Evolutionary conservation across 2,329 filamentous ascomycete genomes (phyloP).

Genomic region (Neofusicoccum cordaticola): DNA sequence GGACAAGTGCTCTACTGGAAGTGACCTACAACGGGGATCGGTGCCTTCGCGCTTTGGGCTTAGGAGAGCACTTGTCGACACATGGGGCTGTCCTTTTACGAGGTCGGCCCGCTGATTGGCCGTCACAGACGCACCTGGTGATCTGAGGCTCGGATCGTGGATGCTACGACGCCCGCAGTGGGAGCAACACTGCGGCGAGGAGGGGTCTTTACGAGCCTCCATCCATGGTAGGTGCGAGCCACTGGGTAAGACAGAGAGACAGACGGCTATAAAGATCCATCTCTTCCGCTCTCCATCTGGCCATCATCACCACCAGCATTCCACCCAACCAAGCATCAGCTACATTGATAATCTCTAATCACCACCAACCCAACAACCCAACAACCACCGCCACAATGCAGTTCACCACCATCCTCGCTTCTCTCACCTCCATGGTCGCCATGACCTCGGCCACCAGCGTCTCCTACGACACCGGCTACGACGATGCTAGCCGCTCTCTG

Average conservation of each 20-base stretch:
- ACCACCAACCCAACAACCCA: neutral
- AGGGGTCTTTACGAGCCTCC: conserved; percentile 1
- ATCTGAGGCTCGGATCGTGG: conserved; percentile 12
- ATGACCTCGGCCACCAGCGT: conserved; percentile 40
- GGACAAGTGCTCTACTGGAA: neutral
- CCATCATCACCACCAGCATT: conserved; percentile 9
- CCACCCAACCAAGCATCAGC: neutral
- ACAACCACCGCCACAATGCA: conserved; percentile 16
- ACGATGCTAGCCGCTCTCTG: conserved; percentile 57
- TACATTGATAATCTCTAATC: neutral
- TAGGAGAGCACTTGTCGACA: neutral
- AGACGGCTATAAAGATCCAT: neutral
- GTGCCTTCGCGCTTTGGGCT: neutral
- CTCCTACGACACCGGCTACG: conserved; percentile 71
- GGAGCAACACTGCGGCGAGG: neutral
- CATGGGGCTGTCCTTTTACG: neutral
- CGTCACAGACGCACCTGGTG: neutral
- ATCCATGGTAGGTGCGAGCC: neutral
- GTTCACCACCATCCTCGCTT: conserved; percentile 17
- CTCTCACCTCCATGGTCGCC: conserved; percentile 16
- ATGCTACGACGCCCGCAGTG: neutral
- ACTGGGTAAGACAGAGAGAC: neutral
- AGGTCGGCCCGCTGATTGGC: conserved; percentile 5
- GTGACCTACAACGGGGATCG: conserved; percentile 3
- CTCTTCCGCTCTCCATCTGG: neutral